phyloP scores from a whole-genome alignment of 371 early-diverging fungal species.

The Haplosporangium sp. region DNA sequence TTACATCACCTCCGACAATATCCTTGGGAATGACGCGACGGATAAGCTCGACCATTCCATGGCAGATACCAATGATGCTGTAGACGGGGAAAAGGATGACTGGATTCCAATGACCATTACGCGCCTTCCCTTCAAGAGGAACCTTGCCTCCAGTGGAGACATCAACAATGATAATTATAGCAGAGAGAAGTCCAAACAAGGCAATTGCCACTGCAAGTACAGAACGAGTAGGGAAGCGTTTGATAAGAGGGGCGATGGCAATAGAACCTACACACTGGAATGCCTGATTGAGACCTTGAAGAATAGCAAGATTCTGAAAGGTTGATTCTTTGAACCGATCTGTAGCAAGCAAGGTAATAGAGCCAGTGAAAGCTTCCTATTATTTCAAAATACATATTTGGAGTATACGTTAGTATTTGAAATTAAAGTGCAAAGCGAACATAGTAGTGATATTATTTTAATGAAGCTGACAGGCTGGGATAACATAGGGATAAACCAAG shows the following conservation, averaged over 20 bases:
- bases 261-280: conserved; percentile 64
- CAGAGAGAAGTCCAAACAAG: conserved; percentile 56
- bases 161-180: conserved; percentile 60
- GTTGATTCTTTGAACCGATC: conserved; percentile 40
- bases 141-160: conserved; percentile 61
- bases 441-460: background rate
- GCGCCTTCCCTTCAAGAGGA: conserved; percentile 19
- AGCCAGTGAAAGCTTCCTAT: conserved; percentile 48
- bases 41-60: conserved; percentile 65
- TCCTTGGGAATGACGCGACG: conserved; percentile 70
- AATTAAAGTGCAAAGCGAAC: background rate
- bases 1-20: conserved; percentile 65
- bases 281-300: conserved; percentile 54
- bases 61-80: conserved; percentile 59
- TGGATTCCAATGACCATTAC: conserved; percentile 47
- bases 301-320: conserved; percentile 23
- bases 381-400: conserved; percentile 4
- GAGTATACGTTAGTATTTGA: background rate
- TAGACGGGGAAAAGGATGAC: conserved; percentile 58
- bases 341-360: conserved; percentile 27
- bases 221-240: conserved; percentile 53
- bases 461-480: background rate
- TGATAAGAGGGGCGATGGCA: conserved; percentile 61
- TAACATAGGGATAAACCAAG: background rate
- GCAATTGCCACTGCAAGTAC: conserved; percentile 59